Evolutionary conservation across 495 filamentous ascomycete genomes (phyloP).

Genomic region (Penicillium odoratum): DNA sequence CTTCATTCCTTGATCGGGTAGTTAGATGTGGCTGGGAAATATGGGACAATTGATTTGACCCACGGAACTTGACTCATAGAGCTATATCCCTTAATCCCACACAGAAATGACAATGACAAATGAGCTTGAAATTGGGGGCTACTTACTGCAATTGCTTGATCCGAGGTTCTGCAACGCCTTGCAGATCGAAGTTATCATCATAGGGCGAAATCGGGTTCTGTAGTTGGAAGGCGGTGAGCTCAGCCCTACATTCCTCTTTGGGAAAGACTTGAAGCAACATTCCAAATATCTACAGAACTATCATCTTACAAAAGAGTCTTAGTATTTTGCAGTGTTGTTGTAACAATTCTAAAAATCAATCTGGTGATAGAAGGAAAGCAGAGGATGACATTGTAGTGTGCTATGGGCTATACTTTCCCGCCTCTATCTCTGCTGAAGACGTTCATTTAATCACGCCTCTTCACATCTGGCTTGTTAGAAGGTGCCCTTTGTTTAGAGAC

Average conservation of each 20-base stretch:
- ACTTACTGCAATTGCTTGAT: constrained; percentile 22
- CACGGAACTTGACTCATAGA: background rate
- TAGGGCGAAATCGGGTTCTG: constrained; percentile 19
- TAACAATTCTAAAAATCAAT: too few species aligned
- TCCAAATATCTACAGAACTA: background rate
- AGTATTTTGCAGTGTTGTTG: too few species aligned
- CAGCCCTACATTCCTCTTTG: background rate
- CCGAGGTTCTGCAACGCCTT: constrained; percentile 19
- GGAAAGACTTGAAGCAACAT: background rate
- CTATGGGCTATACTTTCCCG: too few species aligned
- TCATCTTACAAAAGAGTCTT: too few species aligned
- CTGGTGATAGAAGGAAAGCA: too few species aligned
- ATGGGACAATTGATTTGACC: background rate
- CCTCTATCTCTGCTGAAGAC: too few species aligned
- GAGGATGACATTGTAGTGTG: too few species aligned
- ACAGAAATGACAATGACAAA: background rate
- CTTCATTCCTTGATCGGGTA: constrained; percentile 1
- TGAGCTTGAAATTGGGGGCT: background rate
- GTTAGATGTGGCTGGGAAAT: background rate
- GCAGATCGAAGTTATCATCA: constrained; percentile 15
- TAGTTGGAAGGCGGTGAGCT: constrained; percentile 10
- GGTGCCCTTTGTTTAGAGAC: too few species aligned
- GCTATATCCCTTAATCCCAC: background rate
- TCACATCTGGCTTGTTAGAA: too few species aligned
- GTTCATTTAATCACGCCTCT: too few species aligned